These are phyloP conservation scores for Porcisia hertigi DNA, from an alignment of 208 protist genomes.

Conservation along the genomic window DNA sequence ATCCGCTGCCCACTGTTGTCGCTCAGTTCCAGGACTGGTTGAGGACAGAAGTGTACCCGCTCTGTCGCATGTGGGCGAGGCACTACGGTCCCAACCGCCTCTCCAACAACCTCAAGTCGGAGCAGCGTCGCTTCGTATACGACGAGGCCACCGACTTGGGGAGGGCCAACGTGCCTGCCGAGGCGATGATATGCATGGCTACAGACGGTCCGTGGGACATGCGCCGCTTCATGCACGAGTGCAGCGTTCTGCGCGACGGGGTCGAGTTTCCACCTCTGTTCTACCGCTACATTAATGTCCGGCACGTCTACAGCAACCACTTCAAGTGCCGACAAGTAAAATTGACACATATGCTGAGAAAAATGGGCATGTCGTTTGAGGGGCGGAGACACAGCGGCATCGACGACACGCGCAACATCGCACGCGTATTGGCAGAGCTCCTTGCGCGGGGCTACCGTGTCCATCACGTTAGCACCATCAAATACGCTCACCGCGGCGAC, in stretches of 20 bases:
- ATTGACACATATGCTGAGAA: conserved; percentile 82
- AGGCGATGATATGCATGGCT: conserved; percentile 81
- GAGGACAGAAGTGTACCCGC: conserved; percentile 63
- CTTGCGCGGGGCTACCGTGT: conserved; percentile 74
- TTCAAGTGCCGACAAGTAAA: conserved; percentile 63
- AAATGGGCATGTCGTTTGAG: conserved; percentile 73
- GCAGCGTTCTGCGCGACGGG: conserved; percentile 77
- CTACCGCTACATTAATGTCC: conserved; percentile 91
- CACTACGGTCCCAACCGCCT: conserved; percentile 30
- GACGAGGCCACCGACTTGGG: conserved; percentile 42
- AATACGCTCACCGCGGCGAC: conserved; percentile 52
- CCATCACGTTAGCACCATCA: conserved; percentile 75
- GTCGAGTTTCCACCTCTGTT: conserved; percentile 82
- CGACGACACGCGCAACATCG: conserved; percentile 91
- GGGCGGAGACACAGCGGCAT: conserved; percentile 89
- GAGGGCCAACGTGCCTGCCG: conserved; percentile 25
- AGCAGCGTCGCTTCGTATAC: conserved; percentile 60
- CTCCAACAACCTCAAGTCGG: conserved; percentile 46
- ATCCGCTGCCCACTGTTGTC: conserved; percentile 67
- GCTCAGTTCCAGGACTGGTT: conserved; percentile 69
- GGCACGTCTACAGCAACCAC: conserved; percentile 63
- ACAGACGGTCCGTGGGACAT: conserved; percentile 93
- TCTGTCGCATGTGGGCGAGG: conserved; percentile 47
- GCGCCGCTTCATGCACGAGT: conserved; percentile 89
- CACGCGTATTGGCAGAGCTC: conserved; percentile 79